These are phyloP conservation scores for Cicer yamashitae DNA, from an alignment of 306 rosid genomes.

Conservation along the genomic window DNA sequence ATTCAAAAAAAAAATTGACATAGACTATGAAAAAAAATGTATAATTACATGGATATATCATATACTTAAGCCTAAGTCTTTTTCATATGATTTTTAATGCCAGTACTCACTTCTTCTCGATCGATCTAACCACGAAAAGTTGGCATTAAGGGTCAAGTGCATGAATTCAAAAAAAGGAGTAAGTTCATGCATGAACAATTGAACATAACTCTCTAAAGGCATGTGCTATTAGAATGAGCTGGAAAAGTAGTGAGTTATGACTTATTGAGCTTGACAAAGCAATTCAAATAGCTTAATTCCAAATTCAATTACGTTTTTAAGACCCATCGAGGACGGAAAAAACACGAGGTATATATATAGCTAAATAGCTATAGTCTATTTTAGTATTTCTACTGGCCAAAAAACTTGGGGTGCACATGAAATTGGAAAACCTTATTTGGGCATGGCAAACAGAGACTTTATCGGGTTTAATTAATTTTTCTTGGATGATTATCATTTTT, in stretches of 20 bases:
- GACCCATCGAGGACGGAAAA: conserved; percentile 32
- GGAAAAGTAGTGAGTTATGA: conserved; percentile 35
- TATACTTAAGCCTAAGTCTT: too few relatives aligned
- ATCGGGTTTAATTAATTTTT: conserved; percentile 41
- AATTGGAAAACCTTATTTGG: conserved; percentile 42
- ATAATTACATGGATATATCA: too few relatives aligned
- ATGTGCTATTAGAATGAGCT: conserved; percentile 42
- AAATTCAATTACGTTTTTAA: conserved; percentile 38
- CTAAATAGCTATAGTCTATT: conserved; percentile 18
- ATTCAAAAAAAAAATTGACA: too few relatives aligned
- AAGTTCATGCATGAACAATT: neutral
- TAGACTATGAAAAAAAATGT: too few relatives aligned
- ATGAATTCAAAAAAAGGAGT: too few relatives aligned
- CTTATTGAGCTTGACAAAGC: conserved; percentile 24
- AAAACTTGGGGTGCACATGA: conserved; percentile 30
- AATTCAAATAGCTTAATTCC: conserved; percentile 40
- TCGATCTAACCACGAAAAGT: conserved; percentile 41
- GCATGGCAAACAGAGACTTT: conserved; percentile 54
- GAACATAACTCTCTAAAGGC: conserved; percentile 28
- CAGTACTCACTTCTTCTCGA: neutral
- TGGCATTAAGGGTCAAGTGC: conserved; percentile 9
- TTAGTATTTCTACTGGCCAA: conserved; percentile 21
- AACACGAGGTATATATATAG: neutral
- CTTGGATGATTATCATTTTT: conserved; percentile 51
- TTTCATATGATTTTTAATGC: too few relatives aligned